phyloP scores from a whole-genome alignment of 768 basidiomycete species.

The Leucocoprinus birnbaumii region DNA sequence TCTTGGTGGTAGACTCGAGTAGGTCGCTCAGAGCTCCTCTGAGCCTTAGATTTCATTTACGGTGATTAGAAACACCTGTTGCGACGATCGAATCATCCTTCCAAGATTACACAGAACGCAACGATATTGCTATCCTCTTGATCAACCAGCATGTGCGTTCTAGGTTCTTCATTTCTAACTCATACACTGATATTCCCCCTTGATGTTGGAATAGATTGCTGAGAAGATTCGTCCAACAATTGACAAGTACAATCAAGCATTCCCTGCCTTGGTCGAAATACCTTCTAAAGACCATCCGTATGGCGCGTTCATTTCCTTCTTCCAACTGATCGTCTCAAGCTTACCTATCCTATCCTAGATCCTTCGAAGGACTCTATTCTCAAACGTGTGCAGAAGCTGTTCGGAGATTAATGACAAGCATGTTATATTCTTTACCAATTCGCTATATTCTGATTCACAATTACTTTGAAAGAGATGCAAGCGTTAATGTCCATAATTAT shows the following conservation, averaged over 20 bases:
- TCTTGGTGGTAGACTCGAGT: slow-evolving; percentile 94
- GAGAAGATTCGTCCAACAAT: slow-evolving; percentile 96
- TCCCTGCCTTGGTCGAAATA: slow-evolving; percentile 96
- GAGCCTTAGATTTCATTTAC: background rate
- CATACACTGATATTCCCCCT: slow-evolving; percentile 1
- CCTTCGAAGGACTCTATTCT: slow-evolving; percentile 94
- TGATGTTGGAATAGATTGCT: slow-evolving; percentile 68
- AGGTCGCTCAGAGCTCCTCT: slow-evolving; percentile 24
- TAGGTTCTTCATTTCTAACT: slow-evolving; percentile 1
- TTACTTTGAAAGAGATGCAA: slow-evolving; percentile 3
- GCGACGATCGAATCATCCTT: slow-evolving; percentile 90
- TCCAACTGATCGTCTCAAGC: background rate
- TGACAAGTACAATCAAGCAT: slow-evolving; percentile 93
- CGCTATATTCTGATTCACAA: background rate
- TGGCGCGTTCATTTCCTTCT: slow-evolving; percentile 42
- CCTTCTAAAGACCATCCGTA: slow-evolving; percentile 99
- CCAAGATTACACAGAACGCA: slow-evolving; percentile 91
- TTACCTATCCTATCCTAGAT: slow-evolving; percentile 45
- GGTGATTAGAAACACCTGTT: slow-evolving; percentile 76
- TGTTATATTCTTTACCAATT: slow-evolving; percentile 3
- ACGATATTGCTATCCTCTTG: slow-evolving; percentile 92
- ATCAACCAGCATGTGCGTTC: slow-evolving; percentile 94
- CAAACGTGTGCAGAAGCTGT: slow-evolving; percentile 94
- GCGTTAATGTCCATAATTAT: slow-evolving; percentile 19
- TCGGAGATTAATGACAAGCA: slow-evolving; percentile 67